A percentile compares a stretch with the other conserved stretches of the same genome.
phyloP scores from a whole-genome alignment of 352 stramenopile genomes.

The Hyaloperonospora brassicae region DNA sequence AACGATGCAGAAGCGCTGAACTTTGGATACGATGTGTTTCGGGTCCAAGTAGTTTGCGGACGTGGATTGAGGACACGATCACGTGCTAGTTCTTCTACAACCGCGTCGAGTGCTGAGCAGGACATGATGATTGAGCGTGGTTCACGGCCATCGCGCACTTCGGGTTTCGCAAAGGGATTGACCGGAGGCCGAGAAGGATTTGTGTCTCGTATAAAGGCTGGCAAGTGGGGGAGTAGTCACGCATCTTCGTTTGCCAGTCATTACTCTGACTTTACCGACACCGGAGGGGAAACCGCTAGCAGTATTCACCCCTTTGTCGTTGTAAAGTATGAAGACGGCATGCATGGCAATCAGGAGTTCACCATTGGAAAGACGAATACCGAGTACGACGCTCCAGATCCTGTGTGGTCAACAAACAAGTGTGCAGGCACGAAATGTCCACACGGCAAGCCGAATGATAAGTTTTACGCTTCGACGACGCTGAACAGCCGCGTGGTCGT shows the following conservation, averaged over 20 bases:
- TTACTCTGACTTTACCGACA: slow-evolving; percentile 17
- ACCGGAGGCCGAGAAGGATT: slow-evolving; percentile 34
- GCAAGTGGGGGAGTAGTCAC: slow-evolving; percentile 40
- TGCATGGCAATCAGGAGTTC: slow-evolving; percentile 42
- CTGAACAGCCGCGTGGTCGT: slow-evolving; percentile 56
- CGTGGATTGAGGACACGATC: slow-evolving; percentile 33
- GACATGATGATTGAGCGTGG: slow-evolving; percentile 21
- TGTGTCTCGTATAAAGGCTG: slow-evolving; percentile 65
- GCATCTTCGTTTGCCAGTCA: slow-evolving; percentile 23
- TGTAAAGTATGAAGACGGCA: slow-evolving; percentile 55
- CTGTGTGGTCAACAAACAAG: slow-evolving; percentile 72
- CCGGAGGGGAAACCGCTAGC: slow-evolving; percentile 12
- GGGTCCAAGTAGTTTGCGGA: slow-evolving; percentile 56
- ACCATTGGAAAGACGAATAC: slow-evolving; percentile 80
- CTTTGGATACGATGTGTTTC: slow-evolving; percentile 75
- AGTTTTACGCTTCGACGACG: slow-evolving; percentile 43
- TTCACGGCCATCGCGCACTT: slow-evolving; percentile 25
- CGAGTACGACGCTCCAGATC: slow-evolving; percentile 64
- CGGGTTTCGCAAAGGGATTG: slow-evolving; percentile 47
- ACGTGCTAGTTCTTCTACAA: slow-evolving; percentile 4
- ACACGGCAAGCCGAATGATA: slow-evolving; percentile 57
- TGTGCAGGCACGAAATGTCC: slow-evolving; percentile 40
- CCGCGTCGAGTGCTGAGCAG: slow-evolving; percentile 1
- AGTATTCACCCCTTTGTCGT: slow-evolving; percentile 61
- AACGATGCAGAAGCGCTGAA: slow-evolving; percentile 70